These are phyloP conservation scores for Cercospora berteroae DNA, from an alignment of 2,329 filamentous ascomycete species.

Conservation along the genomic window DNA sequence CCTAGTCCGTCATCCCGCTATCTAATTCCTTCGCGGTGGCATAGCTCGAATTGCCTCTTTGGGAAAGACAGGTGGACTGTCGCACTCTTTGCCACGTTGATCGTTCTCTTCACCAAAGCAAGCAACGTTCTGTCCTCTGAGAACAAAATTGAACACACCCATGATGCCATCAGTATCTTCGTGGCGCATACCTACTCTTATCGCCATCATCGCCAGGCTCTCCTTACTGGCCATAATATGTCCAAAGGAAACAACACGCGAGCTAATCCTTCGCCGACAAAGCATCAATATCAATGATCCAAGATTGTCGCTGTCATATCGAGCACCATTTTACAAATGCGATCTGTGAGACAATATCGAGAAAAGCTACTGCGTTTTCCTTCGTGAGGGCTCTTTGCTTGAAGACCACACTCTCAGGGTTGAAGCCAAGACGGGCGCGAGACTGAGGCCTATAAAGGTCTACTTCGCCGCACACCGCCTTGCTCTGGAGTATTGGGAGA, in stretches of 20 bases:
- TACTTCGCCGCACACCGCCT: neutral
- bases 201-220: neutral
- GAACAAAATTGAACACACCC: neutral
- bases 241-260: neutral
- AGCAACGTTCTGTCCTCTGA: neutral
- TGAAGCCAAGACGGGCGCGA: neutral
- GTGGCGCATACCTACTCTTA: neutral
- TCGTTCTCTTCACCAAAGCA: neutral
- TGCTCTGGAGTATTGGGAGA: neutral
- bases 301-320: neutral
- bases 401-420: neutral
- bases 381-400: neutral
- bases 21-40: neutral
- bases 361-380: neutral
- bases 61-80: conserved; percentile 1
- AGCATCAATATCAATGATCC: neutral
- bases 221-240: neutral
- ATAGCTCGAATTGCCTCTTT: neutral
- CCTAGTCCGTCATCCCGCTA: neutral
- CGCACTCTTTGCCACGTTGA: neutral
- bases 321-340: neutral
- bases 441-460: neutral
- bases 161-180: neutral
- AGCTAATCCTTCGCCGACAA: neutral
- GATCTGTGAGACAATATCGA: neutral